Base-by-base conservation (phyloP, 371 early-diverging fungal genomes). In the Paraphysoderma sedebokerense region DNA sequence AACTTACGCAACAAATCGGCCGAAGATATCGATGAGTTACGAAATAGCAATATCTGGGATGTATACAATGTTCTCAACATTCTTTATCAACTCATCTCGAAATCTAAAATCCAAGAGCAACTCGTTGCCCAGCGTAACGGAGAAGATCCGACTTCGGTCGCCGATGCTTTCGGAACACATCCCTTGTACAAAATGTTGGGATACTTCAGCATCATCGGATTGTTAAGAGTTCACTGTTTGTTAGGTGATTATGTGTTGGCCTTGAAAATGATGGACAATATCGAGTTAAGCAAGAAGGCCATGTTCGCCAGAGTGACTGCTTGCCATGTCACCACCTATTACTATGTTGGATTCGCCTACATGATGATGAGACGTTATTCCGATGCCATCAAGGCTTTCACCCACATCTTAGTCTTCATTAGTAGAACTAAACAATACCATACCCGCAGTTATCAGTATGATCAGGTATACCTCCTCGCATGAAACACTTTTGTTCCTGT, bases 321-420 rank as follows among this genome's bases (percentile, higher is more conserved):
- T 3, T 91, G 95, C 72, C 89, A 91, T 59, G 87, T 93, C 37
- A 87, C 91, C 19, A 82, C 89, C 13, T 92, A 84, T 72, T 93
- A 93, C 68, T 90, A 92, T 61, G 82, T 91, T 44, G 92, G 92
- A 40, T 92, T 90, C 57, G 81, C 91, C 28, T 93, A 92, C 73
- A 77, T 90, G 86, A 93, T 93, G 95, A 84, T 91, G 82, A 74
- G 92, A 46, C 72, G 95, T 40, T 93, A 89, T 58, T 77, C 90
- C 33, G 95, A 93, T 58, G 95, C 95, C 46, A 87, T 89, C 71
- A 82, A 81, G 61, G 76, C 84, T 20, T 89, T 90, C 69, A 77
- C 86, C 17, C 85, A 85, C 56, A 82, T 91, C 57, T 72, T 90
- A 48, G 76, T 82, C 22, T 91, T 86, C 60, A 81, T 92, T 47